Evolutionary conservation across 2,329 filamentous ascomycete species (phyloP), one percentile per base, ranked within the genome.

Genomic region (Hypoxylon sp.): DNA sequence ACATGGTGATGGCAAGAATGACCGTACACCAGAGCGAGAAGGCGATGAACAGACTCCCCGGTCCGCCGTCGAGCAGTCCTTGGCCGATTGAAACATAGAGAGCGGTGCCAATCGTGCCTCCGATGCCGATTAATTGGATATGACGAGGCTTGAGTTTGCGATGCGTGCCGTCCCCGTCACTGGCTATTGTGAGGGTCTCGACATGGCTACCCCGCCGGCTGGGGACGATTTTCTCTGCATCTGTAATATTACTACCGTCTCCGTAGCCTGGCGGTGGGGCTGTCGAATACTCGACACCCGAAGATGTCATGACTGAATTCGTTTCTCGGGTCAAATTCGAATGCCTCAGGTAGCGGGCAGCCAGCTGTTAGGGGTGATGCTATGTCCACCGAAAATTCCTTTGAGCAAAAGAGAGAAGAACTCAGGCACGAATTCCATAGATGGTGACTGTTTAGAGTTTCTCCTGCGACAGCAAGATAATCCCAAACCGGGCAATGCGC

Each of bases 51-150:
- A 90, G 75, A 66, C 84, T 87, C 14, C 75, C 87, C 0, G 89
- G 89, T 0, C 89, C 89, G 32, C 88, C 89, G 51, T 87, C 82
- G 65, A 89, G 77, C 21, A 91, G 77, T 2, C 84, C 85, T 55
- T 81, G 82, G 49, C 88, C 89, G 65, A 90, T 90, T 74, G 86
- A 83, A 34, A 89, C 85, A 74, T 84, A 89, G 2, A 90, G 79
- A 14, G 85, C 87, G 1, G 87, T 90, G 17, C 89, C 88, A 67
- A 90, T 90, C 5, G 88, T 89, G 0, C 88, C 89, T 41, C 88
- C 89, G 63, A 90, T 90, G 32, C 85, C 88, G 73, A 88, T 87
- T 32, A 88, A 79, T 73, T 89, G 86, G 49, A 89, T 87, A 69
- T 88, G 86, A 1, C 86, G 83, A 21, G 84, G 78, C 75, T 87